Percentiles rank a stretch among this genome's conserved stretches.
These are phyloP conservation scores for Elaeis guineensis DNA, from an alignment of 176 grass and related monocot species.

Conservation along the genomic window DNA sequence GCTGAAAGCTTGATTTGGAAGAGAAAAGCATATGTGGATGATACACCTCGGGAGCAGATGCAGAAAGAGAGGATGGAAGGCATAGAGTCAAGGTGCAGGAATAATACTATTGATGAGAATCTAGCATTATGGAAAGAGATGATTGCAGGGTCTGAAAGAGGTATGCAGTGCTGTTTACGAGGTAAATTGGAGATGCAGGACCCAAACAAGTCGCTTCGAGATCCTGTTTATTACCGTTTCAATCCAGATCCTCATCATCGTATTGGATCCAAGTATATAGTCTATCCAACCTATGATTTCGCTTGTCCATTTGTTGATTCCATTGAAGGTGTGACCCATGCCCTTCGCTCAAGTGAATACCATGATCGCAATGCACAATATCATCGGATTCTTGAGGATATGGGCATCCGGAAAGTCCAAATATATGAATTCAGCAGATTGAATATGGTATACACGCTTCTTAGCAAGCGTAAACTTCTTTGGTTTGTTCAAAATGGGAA, in stretches of 20 bases:
- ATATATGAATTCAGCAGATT: constrained; percentile 83
- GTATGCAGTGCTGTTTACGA: constrained; percentile 58
- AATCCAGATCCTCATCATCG: constrained; percentile 65
- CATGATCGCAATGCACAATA: constrained; percentile 87
- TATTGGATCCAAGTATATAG: constrained; percentile 76
- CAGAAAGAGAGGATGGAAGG: constrained; percentile 57
- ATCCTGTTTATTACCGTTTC: constrained; percentile 81
- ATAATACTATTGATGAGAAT: constrained; percentile 48
- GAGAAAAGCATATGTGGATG: constrained; percentile 89
- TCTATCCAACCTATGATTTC: constrained; percentile 91
- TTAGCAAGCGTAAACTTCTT: constrained; percentile 83
- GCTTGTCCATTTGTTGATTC: constrained; percentile 94
- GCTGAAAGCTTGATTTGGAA: constrained; percentile 63
- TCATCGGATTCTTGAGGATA: constrained; percentile 68
- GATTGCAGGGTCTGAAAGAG: constrained; percentile 56
- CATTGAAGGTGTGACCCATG: constrained; percentile 71
- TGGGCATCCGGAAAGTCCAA: constrained; percentile 60
- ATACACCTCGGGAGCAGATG: constrained; percentile 80
- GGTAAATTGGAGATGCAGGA: constrained; percentile 90
- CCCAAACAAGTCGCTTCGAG: constrained; percentile 71
- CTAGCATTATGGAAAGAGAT: constrained; percentile 76
- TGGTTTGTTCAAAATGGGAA: constrained; percentile 87
- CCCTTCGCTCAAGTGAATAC: constrained; percentile 84
- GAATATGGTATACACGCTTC: constrained; percentile 90
- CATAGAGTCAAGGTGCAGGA: constrained; percentile 69